Percentiles rank a stretch among this genome's conserved stretches.
Conservation (phyloP, 768 basidiomycete species). For the Dendrothele bispora region DNA sequence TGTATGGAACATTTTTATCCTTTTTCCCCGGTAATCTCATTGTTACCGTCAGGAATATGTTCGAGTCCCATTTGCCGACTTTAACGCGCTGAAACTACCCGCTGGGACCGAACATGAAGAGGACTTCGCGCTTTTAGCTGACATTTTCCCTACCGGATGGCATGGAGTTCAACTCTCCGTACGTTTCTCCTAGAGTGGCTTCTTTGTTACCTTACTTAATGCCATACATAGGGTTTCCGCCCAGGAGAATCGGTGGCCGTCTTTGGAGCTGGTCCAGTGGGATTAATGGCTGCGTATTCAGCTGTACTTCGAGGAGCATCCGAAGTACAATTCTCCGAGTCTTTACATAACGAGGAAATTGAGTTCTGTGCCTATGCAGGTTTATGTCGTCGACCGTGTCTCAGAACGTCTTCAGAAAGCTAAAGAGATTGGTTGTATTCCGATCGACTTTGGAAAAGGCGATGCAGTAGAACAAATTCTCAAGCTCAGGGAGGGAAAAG, state of each 20-base stretch:
- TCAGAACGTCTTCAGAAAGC: slow-evolving; percentile 53
- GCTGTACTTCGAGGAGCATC: slow-evolving; percentile 51
- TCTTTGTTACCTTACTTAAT: background rate
- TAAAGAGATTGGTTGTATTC: slow-evolving; percentile 49
- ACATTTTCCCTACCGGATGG: slow-evolving; percentile 60
- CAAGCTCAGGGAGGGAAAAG: slow-evolving; percentile 39
- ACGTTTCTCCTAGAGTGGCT: slow-evolving; percentile 14
- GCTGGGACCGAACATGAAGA: slow-evolving; percentile 53
- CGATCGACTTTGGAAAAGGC: slow-evolving; percentile 47
- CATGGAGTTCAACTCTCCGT: slow-evolving; percentile 51
- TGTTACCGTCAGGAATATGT: slow-evolving; percentile 44
- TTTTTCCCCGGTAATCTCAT: background rate
- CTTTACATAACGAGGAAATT: too few relatives aligned
- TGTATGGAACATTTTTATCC: slow-evolving; percentile 22
- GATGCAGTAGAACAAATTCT: slow-evolving; percentile 51
- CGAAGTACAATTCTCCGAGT: too few relatives aligned
- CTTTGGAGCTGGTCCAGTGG: slow-evolving; percentile 54
- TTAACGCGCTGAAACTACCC: slow-evolving; percentile 52
- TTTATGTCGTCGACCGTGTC: slow-evolving; percentile 58
- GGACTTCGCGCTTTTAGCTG: slow-evolving; percentile 54
- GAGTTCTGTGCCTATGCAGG: too few relatives aligned
- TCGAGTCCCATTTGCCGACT: slow-evolving; percentile 57
- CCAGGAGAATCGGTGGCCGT: slow-evolving; percentile 54
- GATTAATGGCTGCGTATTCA: slow-evolving; percentile 60
- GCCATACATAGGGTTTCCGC: slow-evolving; percentile 37